Conservation (phyloP, 208 protist genomes). For the Endotrypanum monterogeii region DNA sequence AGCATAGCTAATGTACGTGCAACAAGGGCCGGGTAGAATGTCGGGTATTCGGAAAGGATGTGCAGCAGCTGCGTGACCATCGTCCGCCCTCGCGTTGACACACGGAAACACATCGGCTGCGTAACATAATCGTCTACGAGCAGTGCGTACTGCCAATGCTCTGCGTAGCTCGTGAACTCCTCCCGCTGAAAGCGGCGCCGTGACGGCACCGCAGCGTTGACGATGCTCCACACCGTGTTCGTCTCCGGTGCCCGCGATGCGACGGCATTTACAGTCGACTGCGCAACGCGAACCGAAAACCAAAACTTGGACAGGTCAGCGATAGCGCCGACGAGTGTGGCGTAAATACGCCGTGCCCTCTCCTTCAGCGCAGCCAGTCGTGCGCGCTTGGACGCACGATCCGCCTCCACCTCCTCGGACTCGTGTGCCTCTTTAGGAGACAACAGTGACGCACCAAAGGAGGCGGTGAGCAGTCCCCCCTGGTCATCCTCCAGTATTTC, state of each 20-base stretch:
- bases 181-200: slow-evolving; percentile 60
- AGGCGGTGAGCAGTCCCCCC: slow-evolving; percentile 17
- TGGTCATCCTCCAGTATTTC: slow-evolving; percentile 45
- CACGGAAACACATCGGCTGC: slow-evolving; percentile 41
- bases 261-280: slow-evolving; percentile 31
- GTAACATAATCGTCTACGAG: slow-evolving; percentile 79
- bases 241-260: slow-evolving; percentile 29
- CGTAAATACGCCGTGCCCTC: slow-evolving; percentile 38
- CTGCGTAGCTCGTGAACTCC: slow-evolving; percentile 51
- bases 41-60: slow-evolving; percentile 52
- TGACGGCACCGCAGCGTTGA: slow-evolving; percentile 47
- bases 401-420: background rate
- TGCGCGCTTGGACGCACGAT: background rate
- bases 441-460: slow-evolving; percentile 12
- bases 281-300: slow-evolving; percentile 25
- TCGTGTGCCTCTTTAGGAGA: background rate
- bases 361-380: slow-evolving; percentile 14
- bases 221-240: slow-evolving; percentile 42
- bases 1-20: slow-evolving; percentile 58
- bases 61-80: slow-evolving; percentile 72
- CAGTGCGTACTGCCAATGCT: slow-evolving; percentile 82
- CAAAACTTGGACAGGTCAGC: slow-evolving; percentile 68
- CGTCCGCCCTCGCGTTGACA: slow-evolving; percentile 32
- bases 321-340: slow-evolving; percentile 62
- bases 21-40: slow-evolving; percentile 68